A percentile compares a stretch with the other conserved stretches of the same genome.
These are phyloP conservation scores for Lactarius sanguifluus DNA, from an alignment of 768 basidiomycete species.

Conservation along the genomic window DNA sequence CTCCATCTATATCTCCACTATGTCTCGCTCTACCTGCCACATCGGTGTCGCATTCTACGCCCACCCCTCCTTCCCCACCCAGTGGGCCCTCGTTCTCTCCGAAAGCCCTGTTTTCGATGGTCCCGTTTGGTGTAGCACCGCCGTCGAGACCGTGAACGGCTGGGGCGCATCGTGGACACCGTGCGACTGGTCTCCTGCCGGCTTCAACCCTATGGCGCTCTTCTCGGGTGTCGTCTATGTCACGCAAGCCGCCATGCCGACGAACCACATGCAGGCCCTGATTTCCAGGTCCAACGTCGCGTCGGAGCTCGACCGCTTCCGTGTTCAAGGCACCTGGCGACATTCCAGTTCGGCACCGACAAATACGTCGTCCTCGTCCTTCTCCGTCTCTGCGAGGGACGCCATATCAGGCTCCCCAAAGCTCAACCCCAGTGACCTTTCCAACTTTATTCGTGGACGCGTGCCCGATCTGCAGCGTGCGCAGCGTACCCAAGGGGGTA, in stretches of 20 bases:
- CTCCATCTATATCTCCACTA: background rate
- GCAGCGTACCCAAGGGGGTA: background rate
- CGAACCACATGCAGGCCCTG: background rate
- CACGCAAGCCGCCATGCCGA: background rate
- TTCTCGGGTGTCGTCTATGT: slow-evolving; percentile 9
- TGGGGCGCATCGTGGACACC: slow-evolving; percentile 11
- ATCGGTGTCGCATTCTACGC: slow-evolving; percentile 13
- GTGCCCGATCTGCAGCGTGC: background rate
- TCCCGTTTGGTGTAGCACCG: slow-evolving; percentile 11
- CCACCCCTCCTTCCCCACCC: slow-evolving; percentile 10
- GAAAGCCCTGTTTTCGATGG: slow-evolving; percentile 7
- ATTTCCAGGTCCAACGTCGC: slow-evolving; percentile 13
- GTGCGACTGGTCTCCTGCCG: slow-evolving; percentile 6
- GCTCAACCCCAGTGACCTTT: background rate
- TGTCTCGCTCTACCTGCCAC: slow-evolving; percentile 10
- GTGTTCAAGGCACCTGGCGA: background rate
- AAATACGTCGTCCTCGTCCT: slow-evolving; percentile 16
- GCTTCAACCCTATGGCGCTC: slow-evolving; percentile 4
- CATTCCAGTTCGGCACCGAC: slow-evolving; percentile 2
- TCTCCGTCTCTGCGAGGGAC: slow-evolving; percentile 10
- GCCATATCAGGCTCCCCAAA: background rate
- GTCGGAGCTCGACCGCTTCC: slow-evolving; percentile 15
- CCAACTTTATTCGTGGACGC: background rate
- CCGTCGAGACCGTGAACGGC: slow-evolving; percentile 15
- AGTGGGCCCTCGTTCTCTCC: slow-evolving; percentile 16